Conservation (phyloP, 176 grass and related monocot species). For the Oryza officinalis region DNA sequence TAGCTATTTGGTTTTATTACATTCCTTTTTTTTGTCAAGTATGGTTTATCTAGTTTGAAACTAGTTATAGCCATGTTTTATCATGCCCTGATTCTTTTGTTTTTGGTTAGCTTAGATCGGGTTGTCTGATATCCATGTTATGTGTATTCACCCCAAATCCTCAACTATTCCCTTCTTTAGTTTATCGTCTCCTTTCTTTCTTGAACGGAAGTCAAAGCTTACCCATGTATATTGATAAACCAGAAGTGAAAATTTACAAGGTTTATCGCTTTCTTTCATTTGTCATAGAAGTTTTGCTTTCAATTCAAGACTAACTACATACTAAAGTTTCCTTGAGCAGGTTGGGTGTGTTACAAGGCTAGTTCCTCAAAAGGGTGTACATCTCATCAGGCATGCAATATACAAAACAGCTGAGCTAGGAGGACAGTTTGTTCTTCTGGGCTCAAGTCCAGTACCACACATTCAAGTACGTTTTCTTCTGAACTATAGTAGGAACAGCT, state of each 20-base stretch:
- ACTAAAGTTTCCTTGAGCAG: constrained; percentile 52
- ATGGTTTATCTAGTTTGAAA: background rate
- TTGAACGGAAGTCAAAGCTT: background rate
- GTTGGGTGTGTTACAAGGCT: constrained; percentile 91
- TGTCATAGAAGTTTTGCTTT: constrained; percentile 2
- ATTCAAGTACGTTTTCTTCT: constrained; percentile 69
- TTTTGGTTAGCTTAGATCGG: constrained; percentile 3
- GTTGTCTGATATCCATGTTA: background rate
- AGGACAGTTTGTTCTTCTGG: constrained; percentile 96
- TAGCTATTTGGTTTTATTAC: background rate
- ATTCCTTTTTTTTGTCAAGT: background rate
- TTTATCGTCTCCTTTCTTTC: too few species aligned
- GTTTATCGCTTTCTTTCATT: background rate
- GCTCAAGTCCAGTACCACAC: constrained; percentile 87
- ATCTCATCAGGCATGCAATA: constrained; percentile 93
- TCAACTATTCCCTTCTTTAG: background rate
- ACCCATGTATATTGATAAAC: background rate
- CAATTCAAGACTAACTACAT: constrained; percentile 18
- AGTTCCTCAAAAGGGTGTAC: constrained; percentile 96
- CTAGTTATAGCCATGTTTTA: background rate
- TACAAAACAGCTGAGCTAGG: constrained; percentile 87
- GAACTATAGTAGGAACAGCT: background rate
- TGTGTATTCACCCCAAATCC: background rate
- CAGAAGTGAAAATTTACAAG: background rate
- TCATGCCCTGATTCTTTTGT: background rate